Base-by-base conservation (phyloP, 1,139 yeast genomes). In the Schizosaccharomyces versatilis region DNA sequence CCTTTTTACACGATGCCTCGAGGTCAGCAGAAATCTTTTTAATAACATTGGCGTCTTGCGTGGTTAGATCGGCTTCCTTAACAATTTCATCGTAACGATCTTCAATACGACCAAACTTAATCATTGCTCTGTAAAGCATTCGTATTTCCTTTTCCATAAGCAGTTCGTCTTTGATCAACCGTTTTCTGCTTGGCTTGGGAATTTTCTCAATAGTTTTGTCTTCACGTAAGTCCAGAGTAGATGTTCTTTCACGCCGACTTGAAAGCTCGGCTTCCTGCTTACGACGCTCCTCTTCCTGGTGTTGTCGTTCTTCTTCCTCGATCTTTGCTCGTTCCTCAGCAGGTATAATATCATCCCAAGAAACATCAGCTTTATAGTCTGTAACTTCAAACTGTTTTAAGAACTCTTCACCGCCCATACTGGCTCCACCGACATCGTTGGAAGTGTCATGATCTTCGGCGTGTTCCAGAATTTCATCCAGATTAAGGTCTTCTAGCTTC, bases 291-390 rank as follows among this genome's bases (percentile, higher is more conserved):
- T 85, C 86, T 62, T 90, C 80, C 67, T 93, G 97, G 62, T 88
- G 93, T 60, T 77, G 81, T 72, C 82, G 81, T 64, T 90, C 98
- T 58, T 86, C 95, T 59, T 84, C 95, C 66, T 93, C 90, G 64
- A 93, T 74, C 65, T 84, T 84, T 57, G 79, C 76, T 59, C 93
- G 73, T 67, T 93, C 98, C 54, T 85, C 95, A 60, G 85, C 93
- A 0, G 99, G 99, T 63, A 93, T 93, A 62, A 93, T 93, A 67
- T 93, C 99, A 69, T 93, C 98, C 99, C 99, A 93, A 61, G 86
- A 94, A 58, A 90, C 86, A 67, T 93, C 97, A 0, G 98, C 97
- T 68, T 93, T 93, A 68, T 88, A 93, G 67, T 93, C 98, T 0
- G 98, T 93, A 56, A 93, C 98, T 68, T 93, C 98, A 67, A 93